Evolutionary conservation across 768 basidiomycete genomes (phyloP), one percentile per base, ranked within the genome.

Genomic region (Termitomyces sp.): DNA sequence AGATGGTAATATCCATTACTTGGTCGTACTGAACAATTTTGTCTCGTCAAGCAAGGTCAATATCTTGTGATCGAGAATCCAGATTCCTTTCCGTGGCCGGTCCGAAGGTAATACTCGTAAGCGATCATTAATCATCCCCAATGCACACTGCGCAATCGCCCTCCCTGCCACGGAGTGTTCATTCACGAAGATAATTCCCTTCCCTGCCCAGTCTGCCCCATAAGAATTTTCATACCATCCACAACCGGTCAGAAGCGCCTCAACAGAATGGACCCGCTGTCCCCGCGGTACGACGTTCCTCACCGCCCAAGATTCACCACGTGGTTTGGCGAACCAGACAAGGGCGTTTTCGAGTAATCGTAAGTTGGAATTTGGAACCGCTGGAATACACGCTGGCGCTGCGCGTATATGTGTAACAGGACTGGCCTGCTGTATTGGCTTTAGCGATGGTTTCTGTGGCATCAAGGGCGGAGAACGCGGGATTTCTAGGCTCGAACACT

Each of bases 241-340:
- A 65, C 85, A 85, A 2, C 76, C 82, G 3, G 67, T n/a, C 2
- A 85, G 64, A 8, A 85, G 61, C 1, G 81, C 73, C n/a, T 81
- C 76, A 10, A 85, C 57, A 2, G 76, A 75, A 62, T 80, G 77
- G 9, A 83, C 63, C 14, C 70, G 70, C 46, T 74, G 71, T 20
- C 70, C 73, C 1, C 60, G 63, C 4, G 76, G 71, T 12, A 82
- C 61, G 9, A 67, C 64, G 11, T 66, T 66, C 62, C 70, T 74
- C 74, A 77, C 76, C 37, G 60, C 42, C 32, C 66, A 67, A 40
- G 56, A 53, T 11, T 63, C 61, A 15, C 51, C 46, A 42, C 64
- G 56, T 50, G 70, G 66, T 62, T 65, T 66, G 7, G 72, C 68
- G 42, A 77, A 73, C 73, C 74, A 77, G 15, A 76, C 67, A 10